Conservation (phyloP, 2,329 filamentous ascomycete species). For the Ceratocystis huliohia region DNA sequence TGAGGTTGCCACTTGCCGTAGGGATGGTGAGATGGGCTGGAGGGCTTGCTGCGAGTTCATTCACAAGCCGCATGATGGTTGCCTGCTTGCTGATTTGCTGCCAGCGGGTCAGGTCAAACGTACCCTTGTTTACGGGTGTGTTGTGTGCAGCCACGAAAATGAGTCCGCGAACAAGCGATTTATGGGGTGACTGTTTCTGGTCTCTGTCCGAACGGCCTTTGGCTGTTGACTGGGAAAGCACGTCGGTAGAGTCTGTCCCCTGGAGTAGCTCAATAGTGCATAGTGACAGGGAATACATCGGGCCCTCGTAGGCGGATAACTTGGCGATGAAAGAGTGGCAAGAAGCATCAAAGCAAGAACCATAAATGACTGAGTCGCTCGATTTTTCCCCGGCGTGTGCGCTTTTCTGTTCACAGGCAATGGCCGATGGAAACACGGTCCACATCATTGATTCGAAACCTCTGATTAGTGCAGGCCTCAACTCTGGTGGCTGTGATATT, state of each 20-base stretch:
- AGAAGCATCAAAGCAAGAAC: constrained; percentile 3
- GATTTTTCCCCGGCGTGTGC: neutral
- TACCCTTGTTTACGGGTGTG: constrained; percentile 5
- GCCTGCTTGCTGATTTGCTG: constrained; percentile 17
- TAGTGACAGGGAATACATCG: constrained; percentile 11
- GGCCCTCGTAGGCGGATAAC: constrained; percentile 13
- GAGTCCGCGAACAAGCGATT: neutral
- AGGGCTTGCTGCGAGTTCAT: neutral
- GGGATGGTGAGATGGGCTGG: neutral
- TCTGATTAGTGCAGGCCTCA: constrained; percentile 1
- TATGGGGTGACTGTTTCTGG: neutral
- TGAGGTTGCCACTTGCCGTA: neutral
- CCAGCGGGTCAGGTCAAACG: constrained; percentile 13
- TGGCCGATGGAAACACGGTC: constrained; percentile 16
- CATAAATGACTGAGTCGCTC: neutral
- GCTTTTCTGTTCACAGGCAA: neutral
- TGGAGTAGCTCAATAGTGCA: constrained; percentile 9
- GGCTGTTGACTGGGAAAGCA: neutral
- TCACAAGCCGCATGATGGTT: constrained; percentile 7
- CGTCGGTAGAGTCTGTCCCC: neutral
- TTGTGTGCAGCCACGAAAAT: constrained; percentile 15
- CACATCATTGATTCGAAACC: constrained; percentile 18
- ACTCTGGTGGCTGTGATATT: neutral
- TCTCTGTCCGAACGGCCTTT: neutral
- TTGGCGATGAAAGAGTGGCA: neutral